Evolutionary conservation across 768 basidiomycete genomes (phyloP), one percentile per base, ranked within the genome.

Genomic region (Mycena belliarum): DNA sequence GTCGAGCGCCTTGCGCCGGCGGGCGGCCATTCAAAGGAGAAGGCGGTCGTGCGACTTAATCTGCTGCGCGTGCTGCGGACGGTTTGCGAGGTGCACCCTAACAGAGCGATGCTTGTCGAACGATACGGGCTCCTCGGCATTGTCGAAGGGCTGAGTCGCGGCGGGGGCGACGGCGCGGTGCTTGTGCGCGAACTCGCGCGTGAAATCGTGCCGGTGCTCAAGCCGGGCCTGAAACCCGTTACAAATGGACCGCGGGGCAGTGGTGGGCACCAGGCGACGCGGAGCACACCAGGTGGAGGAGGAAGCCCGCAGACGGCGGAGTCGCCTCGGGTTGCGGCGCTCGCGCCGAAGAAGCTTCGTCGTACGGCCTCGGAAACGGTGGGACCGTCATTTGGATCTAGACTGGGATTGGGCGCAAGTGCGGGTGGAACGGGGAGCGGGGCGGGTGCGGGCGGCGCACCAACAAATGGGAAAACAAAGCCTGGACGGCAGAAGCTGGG

Each of bases 81-180:
- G 0, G 87, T 95, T 2, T 95, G 92, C 71, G 96, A 99, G 61
- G 86, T 87, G 9, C 91, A 95, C 63, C 93, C 93, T 3, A 94
- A 95, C 65, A 82, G 89, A 10, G 85, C 86, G 3, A 83, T 86
- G 66, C 76, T 95, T 47, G 91, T 96, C 24, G 89, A 91, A 68
- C 79, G 84, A 45, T 96, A 91, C 67, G 91, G 90, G 0, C 73
- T 96, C 49, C 78, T 89, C 55, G 88, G 87, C 32, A 85, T 94
- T 4, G 92, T 99, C 55, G 83, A 87, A 63, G 81, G 82, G 59
- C 75, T 98, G 47, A 92, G 91, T 67, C 82, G 85, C 61, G 86
- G 88, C 48, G 76, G 77, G 11, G 77, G 76, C 12, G 97, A 99
- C 69, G 90, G 86, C 14, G 95, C 96, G 0, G 89, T 98, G 18